A percentile compares a stretch with the other conserved stretches of the same genome.
Evolutionary conservation across 306 rosid species (phyloP).

Genomic region (Senna tora): DNA sequence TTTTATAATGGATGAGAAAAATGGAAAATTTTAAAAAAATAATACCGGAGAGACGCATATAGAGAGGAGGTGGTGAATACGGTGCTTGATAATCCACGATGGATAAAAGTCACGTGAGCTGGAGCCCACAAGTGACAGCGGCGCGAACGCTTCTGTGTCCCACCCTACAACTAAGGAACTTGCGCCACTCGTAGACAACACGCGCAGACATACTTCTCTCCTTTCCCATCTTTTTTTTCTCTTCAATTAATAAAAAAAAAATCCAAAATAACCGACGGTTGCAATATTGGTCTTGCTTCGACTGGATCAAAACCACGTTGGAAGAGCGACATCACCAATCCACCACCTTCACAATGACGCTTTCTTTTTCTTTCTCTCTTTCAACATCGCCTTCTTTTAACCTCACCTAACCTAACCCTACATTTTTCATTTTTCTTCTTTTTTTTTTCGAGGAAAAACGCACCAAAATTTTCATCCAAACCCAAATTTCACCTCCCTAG

Average conservation of each 20-base stretch:
- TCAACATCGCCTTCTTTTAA: neutral
- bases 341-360: conserved; percentile 20
- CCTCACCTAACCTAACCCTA: conserved; percentile 43
- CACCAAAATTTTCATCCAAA: neutral
- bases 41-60: neutral
- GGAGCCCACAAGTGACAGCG: conserved; percentile 1
- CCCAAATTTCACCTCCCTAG: conserved; percentile 37
- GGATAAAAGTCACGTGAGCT: conserved; percentile 36
- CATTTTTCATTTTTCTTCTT: conserved; percentile 1
- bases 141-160: conserved; percentile 30
- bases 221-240: too few species aligned
- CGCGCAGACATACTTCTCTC: conserved; percentile 21
- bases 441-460: neutral
- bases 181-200: conserved; percentile 25
- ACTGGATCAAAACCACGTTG: conserved; percentile 30
- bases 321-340: conserved; percentile 40
- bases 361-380: neutral
- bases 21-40: neutral
- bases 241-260: neutral
- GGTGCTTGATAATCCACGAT: neutral
- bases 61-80: neutral
- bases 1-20: neutral
- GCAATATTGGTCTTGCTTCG: conserved; percentile 29
- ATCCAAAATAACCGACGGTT: conserved; percentile 37
- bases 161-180: neutral